Base-by-base conservation (phyloP, 169 alveolate genomes). In the Ichthyophthirius multifiliis region DNA sequence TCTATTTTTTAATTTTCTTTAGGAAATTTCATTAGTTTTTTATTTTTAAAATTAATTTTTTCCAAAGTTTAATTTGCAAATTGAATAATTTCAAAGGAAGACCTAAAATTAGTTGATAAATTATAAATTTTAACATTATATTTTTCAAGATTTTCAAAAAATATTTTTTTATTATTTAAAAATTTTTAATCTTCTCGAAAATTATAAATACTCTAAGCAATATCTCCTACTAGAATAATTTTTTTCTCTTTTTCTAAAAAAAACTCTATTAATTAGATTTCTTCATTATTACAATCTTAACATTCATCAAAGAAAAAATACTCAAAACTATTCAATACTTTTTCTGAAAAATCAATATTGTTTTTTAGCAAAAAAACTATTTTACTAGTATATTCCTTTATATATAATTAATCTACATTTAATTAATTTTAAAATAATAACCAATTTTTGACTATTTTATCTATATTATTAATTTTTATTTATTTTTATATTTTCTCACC, bases 281-380 rank as follows among this genome's bases (percentile, higher is more conserved):
- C 77, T 18, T 67, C 77, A 6, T 47, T 47, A 67, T 67, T 67
- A 9, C 35, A 15, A 41, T 67, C 77, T 18, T 67, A 23, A 31
- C 35, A 67, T 20, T 67, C 77, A 39, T 67, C 77, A 67, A 67
- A 67, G 55, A 67, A 67, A 41, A 67, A 35, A 12, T 67, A 67
- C 9, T 67, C 77, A 41, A 67, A 67, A 18, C 18, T 27, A 23
- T 10, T 55, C 13, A 55, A 34, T 3, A 55, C 41, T 37, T 67
- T 18, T 18, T 23, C 12, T 7, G 16, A 18, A 39, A 37, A 34
- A 6, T 18, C 5, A n/a, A n/a, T 37, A 9, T 67, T 44, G 35
- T 67, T 9, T 37, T 67, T 34, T 32, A 67, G 20, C 20, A 37
- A 44, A 32, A 37, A n/a, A 35, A 67, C 48, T 3, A 67, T 32